These are phyloP conservation scores for Mollisiaceae sp. DNA, from an alignment of 2,329 filamentous ascomycete species.

Conservation along the genomic window DNA sequence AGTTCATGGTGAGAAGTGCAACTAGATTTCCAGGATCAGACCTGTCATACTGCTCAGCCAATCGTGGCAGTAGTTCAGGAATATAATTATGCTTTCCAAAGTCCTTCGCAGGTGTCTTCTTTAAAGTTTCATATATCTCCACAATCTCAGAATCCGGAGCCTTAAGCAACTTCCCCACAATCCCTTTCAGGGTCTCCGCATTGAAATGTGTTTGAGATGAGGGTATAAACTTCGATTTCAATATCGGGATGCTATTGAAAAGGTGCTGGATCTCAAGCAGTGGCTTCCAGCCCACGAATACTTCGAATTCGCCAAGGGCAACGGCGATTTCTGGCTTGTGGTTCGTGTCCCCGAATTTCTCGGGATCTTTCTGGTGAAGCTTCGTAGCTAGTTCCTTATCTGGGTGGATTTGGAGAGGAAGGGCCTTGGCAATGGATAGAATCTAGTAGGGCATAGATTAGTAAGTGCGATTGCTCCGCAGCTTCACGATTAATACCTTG, in stretches of 20 bases:
- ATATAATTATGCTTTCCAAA: conserved; percentile 63
- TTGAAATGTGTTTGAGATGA: conserved; percentile 52
- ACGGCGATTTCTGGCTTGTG: conserved; percentile 84
- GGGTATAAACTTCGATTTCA: conserved; percentile 31
- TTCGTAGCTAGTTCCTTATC: conserved; percentile 69
- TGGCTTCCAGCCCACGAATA: conserved; percentile 77
- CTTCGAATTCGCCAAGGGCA: conserved; percentile 73
- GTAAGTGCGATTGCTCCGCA: not conserved
- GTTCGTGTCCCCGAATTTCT: conserved; percentile 72
- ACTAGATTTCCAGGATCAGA: conserved; percentile 71
- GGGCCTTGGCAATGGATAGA: conserved; percentile 74
- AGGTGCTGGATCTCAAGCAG: conserved; percentile 62
- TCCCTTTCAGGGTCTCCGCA: conserved; percentile 61
- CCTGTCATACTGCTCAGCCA: conserved; percentile 67
- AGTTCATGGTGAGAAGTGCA: conserved; percentile 77
- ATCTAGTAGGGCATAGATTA: conserved; percentile 50
- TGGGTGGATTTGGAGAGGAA: conserved; percentile 77
- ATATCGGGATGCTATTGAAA: conserved; percentile 46
- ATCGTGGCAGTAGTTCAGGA: conserved; percentile 65
- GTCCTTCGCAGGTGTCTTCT: conserved; percentile 51
- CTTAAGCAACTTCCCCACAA: conserved; percentile 45
- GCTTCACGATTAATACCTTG: conserved; percentile 53
- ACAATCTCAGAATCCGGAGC: conserved; percentile 52
- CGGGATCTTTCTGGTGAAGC: conserved; percentile 67
- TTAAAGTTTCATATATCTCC: conserved; percentile 57